These are phyloP conservation scores for Chrysanthemum lavandulifolium DNA, from an alignment of 129 eudicot species.

Conservation along the genomic window DNA sequence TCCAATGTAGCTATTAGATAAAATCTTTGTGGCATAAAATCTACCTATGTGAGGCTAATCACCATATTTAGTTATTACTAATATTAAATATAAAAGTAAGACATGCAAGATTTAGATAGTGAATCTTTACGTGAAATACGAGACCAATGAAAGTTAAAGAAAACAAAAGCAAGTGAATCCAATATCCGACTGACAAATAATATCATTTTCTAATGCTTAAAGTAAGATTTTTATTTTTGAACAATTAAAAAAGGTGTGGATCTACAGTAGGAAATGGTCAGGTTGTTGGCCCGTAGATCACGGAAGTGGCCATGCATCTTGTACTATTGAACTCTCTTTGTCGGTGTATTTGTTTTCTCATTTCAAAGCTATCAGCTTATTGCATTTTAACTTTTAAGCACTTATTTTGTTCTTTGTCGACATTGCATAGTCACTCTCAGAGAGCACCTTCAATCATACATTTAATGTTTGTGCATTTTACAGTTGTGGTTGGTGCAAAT, in stretches of 20 bases:
- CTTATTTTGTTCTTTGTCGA: too few species aligned
- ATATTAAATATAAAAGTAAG: constrained; percentile 1
- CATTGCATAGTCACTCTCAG: too few species aligned
- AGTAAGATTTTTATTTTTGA: neutral
- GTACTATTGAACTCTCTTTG: constrained; percentile 22
- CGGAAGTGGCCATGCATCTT: constrained; percentile 34
- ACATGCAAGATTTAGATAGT: constrained; percentile 18
- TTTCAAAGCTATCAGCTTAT: neutral
- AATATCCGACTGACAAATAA: constrained; percentile 23
- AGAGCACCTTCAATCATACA: neutral
- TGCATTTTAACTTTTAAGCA: too few species aligned
- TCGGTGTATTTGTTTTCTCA: constrained; percentile 26
- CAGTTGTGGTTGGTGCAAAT: constrained; percentile 67
- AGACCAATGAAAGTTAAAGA: constrained; percentile 9
- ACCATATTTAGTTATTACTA: neutral
- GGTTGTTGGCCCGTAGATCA: constrained; percentile 30
- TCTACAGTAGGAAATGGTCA: constrained; percentile 21
- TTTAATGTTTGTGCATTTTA: neutral
- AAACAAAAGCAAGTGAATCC: constrained; percentile 27
- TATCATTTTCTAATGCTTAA: neutral
- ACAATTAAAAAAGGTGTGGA: constrained; percentile 10
- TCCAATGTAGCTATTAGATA: neutral
- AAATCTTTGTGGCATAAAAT: neutral
- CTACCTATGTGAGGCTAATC: neutral
- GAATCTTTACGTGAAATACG: constrained; percentile 9